Evolutionary conservation across 1,139 yeast genomes (phyloP).

Genomic region (Diutina scorzettiae): DNA sequence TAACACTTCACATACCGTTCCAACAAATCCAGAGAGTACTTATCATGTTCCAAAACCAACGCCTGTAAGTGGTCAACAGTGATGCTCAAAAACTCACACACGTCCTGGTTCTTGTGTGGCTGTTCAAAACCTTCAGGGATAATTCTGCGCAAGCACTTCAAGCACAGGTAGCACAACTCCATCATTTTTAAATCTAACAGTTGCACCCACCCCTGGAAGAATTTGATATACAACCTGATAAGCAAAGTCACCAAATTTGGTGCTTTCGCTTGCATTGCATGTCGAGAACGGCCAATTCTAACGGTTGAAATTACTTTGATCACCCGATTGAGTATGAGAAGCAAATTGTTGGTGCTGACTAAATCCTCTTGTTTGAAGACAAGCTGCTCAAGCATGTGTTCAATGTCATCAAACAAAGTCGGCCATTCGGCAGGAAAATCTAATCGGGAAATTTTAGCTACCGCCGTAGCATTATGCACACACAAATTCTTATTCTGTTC

Average conservation of each 20-base stretch:
- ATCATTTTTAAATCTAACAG: slow-evolving; percentile 33
- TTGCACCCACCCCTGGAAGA: slow-evolving; percentile 52
- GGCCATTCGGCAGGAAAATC: slow-evolving; percentile 93
- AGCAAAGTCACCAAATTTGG: slow-evolving; percentile 50
- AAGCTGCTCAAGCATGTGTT: slow-evolving; percentile 23
- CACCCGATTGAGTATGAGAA: slow-evolving; percentile 52
- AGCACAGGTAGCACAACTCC: slow-evolving; percentile 65
- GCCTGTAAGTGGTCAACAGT: slow-evolving; percentile 51
- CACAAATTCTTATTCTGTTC: slow-evolving; percentile 67
- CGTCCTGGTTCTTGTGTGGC: slow-evolving; percentile 47
- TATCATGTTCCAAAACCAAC: slow-evolving; percentile 43
- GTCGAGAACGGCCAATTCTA: slow-evolving; percentile 71
- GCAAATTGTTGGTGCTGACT: slow-evolving; percentile 5
- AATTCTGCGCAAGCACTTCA: slow-evolving; percentile 64
- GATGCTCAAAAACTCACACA: slow-evolving; percentile 46
- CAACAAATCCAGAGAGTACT: slow-evolving; percentile 40
- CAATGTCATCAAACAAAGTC: slow-evolving; percentile 50
- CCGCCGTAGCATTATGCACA: slow-evolving; percentile 75
- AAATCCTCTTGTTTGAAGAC: slow-evolving; percentile 38
- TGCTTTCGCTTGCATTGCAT: slow-evolving; percentile 63
- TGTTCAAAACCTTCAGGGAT: slow-evolving; percentile 68
- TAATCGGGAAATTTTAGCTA: slow-evolving; percentile 63
- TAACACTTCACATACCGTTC: slow-evolving; percentile 67
- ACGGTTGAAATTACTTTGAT: slow-evolving; percentile 65
- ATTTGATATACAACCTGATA: slow-evolving; percentile 44